phyloP scores from a whole-genome alignment of 805 yeast species.

The Tetrapisispora phaffii region DNA sequence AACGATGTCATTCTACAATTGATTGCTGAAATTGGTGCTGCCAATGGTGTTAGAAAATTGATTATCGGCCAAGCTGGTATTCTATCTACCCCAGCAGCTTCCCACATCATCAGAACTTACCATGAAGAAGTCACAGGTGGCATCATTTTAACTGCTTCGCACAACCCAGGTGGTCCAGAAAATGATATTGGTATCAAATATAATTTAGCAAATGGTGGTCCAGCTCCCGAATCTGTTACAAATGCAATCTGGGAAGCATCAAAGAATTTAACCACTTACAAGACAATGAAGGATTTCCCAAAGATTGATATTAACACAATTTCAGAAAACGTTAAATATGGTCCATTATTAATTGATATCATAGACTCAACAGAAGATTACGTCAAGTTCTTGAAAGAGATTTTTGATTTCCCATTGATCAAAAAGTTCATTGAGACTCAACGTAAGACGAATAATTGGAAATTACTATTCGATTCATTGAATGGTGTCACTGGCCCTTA shows the following conservation, averaged over 20 bases:
- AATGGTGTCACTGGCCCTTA: slow-evolving; percentile 98
- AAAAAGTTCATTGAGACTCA: slow-evolving; percentile 48
- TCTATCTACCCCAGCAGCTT: slow-evolving; percentile 94
- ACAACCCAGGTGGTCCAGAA: slow-evolving; percentile 94
- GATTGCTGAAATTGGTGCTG: slow-evolving; percentile 79
- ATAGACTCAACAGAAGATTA: slow-evolving; percentile 77
- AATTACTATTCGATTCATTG: slow-evolving; percentile 76
- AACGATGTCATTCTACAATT: slow-evolving; percentile 72
- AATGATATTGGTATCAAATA: slow-evolving; percentile 94
- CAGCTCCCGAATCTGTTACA: slow-evolving; percentile 94
- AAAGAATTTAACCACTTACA: slow-evolving; percentile 48
- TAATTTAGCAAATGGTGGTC: slow-evolving; percentile 92
- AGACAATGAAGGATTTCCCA: slow-evolving; percentile 49
- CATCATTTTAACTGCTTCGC: slow-evolving; percentile 91
- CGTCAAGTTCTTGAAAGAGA: slow-evolving; percentile 65
- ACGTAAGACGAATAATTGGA: slow-evolving; percentile 39
- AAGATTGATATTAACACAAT: slow-evolving; percentile 49
- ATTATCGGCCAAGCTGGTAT: slow-evolving; percentile 84
- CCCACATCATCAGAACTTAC: slow-evolving; percentile 76
- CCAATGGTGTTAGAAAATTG: slow-evolving; percentile 78
- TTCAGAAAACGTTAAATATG: slow-evolving; percentile 42
- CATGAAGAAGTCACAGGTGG: slow-evolving; percentile 71
- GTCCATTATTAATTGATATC: slow-evolving; percentile 64
- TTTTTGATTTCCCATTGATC: slow-evolving; percentile 82
- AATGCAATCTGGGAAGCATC: slow-evolving; percentile 73